A percentile compares a stretch with the other conserved stretches of the same genome.
Evolutionary conservation across 2,329 filamentous ascomycete species (phyloP).

Genomic region (Lasiodiplodia gonubiensis): DNA sequence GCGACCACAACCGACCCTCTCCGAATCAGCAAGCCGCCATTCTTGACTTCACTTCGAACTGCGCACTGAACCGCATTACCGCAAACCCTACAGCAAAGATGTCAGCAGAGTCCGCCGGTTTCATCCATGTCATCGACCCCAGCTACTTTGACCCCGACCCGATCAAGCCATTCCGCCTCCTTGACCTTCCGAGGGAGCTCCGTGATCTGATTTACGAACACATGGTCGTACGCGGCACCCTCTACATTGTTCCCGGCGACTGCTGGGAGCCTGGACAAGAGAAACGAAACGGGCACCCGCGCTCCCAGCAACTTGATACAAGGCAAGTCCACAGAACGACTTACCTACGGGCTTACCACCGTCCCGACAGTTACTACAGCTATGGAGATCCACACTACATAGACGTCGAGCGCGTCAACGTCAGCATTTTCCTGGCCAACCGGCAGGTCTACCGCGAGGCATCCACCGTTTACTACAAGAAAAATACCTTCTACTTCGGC

Average conservation of each 20-base stretch:
- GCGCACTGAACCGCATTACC: not conserved
- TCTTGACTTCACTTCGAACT: not conserved
- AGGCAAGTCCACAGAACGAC: not conserved
- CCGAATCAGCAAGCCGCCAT: not conserved
- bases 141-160: not conserved
- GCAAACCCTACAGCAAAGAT: not conserved
- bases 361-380: not conserved
- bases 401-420: not conserved
- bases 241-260: too few relatives aligned
- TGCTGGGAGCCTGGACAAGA: not conserved
- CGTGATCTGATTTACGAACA: not conserved
- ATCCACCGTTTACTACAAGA: not conserved
- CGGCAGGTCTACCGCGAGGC: not conserved
- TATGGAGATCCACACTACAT: not conserved
- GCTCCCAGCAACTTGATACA: not conserved
- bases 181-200: not conserved
- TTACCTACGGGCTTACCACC: not conserved
- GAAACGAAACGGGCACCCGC: not conserved
- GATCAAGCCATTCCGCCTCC: not conserved
- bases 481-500: not conserved
- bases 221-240: not conserved
- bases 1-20: too few relatives aligned
- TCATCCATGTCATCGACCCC: not conserved
- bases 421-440: not conserved
- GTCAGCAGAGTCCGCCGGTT: not conserved